Base-by-base conservation (phyloP, 2,329 filamentous ascomycete genomes). In the Lanzia echinophila region DNA sequence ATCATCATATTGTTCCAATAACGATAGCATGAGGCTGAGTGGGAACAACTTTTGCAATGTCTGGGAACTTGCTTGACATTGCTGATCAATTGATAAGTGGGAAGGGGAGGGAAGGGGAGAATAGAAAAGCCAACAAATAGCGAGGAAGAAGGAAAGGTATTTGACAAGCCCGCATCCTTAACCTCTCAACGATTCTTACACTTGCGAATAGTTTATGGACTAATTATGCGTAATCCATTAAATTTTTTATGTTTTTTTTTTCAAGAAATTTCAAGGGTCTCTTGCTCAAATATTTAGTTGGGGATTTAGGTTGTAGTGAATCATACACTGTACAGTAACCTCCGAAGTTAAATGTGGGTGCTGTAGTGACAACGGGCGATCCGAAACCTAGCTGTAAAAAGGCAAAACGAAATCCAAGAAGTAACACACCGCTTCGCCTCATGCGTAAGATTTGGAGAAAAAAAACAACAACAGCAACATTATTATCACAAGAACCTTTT, bases 371-470 rank as follows among this genome's bases (percentile, higher is more conserved):
- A 53, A 22, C 50, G 43, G 43, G 50, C 43, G 50, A 47, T 53
- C 43, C 43, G 50, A 52, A 47, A 47, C 50, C 43, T 28, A 28
- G 24, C 24, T 28, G 24, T 28, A 28, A 28, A 28, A 24, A 53
- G 38, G 24, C 3, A 32, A 28, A 11, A 53, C 33, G 38, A 34
- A 34, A 53, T 28, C 46, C 28, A 22, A 32, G 32, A 24, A 33
- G 43, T 42, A 41, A 47, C 50, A 53, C 50, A 53, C 50, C 50
- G 50, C 50, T 22, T 53, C 50, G 43, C 50, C 50, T 47, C 24
- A 53, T 32, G 8, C 12, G 47, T 24, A 39, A 33, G 15, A 19
- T 36, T 13, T 10, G 7, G 34, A 28, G 15, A 8, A 28, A 28
- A 28, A 28, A 4, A 28, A 28, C 8, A 28, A 28, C 8, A 28